A percentile compares a stretch with the other conserved stretches of the same genome.
Conservation (phyloP, 75 land plant genomes). For the Gnetum montanum region DNA sequence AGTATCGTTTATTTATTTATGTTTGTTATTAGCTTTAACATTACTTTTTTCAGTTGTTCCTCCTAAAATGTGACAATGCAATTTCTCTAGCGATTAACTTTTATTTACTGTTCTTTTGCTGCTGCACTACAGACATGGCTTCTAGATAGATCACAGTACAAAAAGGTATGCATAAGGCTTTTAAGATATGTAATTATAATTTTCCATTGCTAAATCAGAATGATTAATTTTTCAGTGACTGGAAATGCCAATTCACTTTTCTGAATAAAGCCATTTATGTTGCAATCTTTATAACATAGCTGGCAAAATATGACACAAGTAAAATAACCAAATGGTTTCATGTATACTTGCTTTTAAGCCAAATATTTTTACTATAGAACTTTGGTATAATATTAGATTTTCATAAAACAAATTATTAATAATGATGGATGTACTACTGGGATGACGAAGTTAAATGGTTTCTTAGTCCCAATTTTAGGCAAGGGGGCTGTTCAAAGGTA, state of each 20-base stretch:
- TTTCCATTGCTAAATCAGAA: background rate
- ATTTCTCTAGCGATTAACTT: background rate
- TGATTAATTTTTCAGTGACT: background rate
- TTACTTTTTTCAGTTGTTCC: background rate
- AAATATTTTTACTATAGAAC: too few species aligned
- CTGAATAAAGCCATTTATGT: background rate
- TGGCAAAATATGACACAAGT: background rate
- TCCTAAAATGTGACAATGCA: background rate
- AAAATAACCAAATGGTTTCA: background rate
- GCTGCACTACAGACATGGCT: constrained; percentile 53
- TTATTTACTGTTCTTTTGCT: background rate
- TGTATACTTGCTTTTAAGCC: background rate
- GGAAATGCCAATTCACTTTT: background rate
- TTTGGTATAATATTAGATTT: too few species aligned
- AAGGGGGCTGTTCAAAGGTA: too few species aligned
- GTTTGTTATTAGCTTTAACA: background rate
- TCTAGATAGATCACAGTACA: constrained; percentile 64
- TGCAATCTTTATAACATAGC: background rate
- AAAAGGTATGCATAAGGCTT: constrained; percentile 71
- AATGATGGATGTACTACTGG: too few species aligned
- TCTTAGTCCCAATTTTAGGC: too few species aligned
- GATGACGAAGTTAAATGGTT: too few species aligned
- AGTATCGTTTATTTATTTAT: background rate
- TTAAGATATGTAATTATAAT: too few species aligned
- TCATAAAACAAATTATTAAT: too few species aligned